phyloP scores from a whole-genome alignment of 2,329 filamentous ascomycete species.

The Penicillium sp. region DNA sequence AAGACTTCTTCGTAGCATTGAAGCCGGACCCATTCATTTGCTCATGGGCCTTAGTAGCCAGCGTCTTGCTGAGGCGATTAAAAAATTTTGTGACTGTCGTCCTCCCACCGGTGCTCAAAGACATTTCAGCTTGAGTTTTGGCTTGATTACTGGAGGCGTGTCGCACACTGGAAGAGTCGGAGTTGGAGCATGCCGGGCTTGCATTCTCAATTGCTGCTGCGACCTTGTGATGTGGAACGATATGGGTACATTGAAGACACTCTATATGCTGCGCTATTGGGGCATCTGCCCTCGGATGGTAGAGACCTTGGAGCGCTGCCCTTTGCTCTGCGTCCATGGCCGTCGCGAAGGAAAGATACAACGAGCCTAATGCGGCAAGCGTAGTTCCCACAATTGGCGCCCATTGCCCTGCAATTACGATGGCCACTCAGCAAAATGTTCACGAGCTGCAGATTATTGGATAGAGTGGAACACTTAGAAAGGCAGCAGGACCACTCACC shows the following conservation, averaged over 20 bases:
- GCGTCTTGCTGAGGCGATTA: constrained; percentile 39
- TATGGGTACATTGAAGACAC: background rate
- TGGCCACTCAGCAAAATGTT: no score
- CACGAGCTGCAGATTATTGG: no score
- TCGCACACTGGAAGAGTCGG: background rate
- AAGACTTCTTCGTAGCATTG: constrained; percentile 43
- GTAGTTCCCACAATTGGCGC: constrained; percentile 47
- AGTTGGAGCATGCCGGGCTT: background rate
- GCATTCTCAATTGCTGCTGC: background rate
- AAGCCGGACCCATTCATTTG: constrained; percentile 48
- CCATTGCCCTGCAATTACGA: constrained; percentile 26
- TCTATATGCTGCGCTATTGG: background rate
- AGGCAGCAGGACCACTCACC: constrained; percentile 39
- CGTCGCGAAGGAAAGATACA: constrained; percentile 48
- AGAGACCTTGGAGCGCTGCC: background rate
- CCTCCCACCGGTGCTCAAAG: constrained; percentile 29
- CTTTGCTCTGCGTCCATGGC: constrained; percentile 25
- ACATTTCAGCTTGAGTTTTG: constrained; percentile 15
- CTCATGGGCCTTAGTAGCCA: constrained; percentile 46
- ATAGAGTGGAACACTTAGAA: no score
- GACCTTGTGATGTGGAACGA: no score
- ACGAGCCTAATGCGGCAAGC: constrained; percentile 53
- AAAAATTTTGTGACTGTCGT: constrained; percentile 42
- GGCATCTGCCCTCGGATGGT: background rate
- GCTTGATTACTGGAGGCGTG: constrained; percentile 9